Evolutionary conservation across 2,329 filamentous ascomycete species (phyloP).

Genomic region (Colletotrichum echinochloae): DNA sequence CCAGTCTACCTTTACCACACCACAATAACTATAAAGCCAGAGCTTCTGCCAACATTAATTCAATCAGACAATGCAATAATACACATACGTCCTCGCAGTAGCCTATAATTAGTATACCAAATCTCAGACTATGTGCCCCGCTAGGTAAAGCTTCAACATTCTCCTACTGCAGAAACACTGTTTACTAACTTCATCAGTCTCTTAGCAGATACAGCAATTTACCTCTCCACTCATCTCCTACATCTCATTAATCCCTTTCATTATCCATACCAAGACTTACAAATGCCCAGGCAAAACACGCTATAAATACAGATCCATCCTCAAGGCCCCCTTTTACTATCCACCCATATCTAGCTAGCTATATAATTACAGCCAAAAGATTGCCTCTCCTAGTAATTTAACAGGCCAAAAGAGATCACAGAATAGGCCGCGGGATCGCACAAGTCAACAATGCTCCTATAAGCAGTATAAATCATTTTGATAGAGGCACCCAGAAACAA

Average conservation of each 20-base stretch:
- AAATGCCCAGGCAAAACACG: background rate
- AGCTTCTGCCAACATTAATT: background rate
- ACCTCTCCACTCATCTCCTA: conserved; percentile 1
- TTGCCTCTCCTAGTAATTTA: conserved; percentile 2
- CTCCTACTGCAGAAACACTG: background rate
- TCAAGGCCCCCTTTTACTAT: background rate
- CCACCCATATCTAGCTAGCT: background rate
- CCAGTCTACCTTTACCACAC: background rate
- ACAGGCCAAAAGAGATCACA: background rate
- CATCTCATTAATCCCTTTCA: background rate
- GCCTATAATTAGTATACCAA: background rate
- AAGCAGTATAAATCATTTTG: background rate
- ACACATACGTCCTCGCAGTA: background rate
- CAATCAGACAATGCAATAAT: background rate
- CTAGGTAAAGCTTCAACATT: background rate
- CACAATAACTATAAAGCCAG: background rate
- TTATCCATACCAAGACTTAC: background rate
- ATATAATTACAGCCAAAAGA: background rate
- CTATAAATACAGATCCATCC: background rate
- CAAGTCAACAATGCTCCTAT: background rate
- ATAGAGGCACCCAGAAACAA: background rate
- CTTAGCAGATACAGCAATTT: background rate
- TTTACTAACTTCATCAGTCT: background rate
- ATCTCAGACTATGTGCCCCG: background rate
- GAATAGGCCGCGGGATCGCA: background rate